A percentile compares a stretch with the other conserved stretches of the same genome.
Conservation (phyloP, 495 filamentous ascomycete species). For the Penicillium silybi region DNA sequence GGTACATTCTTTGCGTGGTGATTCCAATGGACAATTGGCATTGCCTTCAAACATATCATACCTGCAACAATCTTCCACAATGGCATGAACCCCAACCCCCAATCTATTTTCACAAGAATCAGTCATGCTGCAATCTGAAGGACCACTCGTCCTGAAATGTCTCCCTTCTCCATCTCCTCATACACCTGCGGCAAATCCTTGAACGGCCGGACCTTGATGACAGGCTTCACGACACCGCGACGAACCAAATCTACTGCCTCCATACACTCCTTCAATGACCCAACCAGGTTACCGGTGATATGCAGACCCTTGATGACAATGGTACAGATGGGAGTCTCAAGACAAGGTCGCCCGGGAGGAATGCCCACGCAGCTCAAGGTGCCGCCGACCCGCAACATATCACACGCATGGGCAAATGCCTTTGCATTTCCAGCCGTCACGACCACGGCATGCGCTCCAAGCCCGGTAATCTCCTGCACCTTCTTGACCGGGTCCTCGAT, state of each 20-base stretch:
- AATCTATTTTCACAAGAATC: no score
- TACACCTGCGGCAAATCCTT: conserved; percentile 41
- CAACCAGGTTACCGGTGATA: conserved; percentile 46
- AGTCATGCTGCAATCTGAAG: conserved; percentile 27
- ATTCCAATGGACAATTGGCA: no score
- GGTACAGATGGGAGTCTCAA: conserved; percentile 42
- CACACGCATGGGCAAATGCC: conserved; percentile 45
- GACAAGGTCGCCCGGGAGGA: conserved; percentile 36
- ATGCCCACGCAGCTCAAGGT: conserved; percentile 49
- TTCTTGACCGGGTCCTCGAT: conserved; percentile 31
- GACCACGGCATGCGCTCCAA: conserved; percentile 42
- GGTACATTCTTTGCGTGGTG: no score
- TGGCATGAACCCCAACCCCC: no score
- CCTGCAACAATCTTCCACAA: no score
- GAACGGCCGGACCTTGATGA: conserved; percentile 42
- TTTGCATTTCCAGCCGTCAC: conserved; percentile 43
- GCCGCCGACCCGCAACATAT: conserved; percentile 49
- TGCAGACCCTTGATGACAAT: conserved; percentile 49
- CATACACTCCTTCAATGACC: conserved; percentile 49
- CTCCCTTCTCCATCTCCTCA: conserved; percentile 45
- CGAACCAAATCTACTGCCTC: conserved; percentile 47
- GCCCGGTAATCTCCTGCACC: conserved; percentile 38
- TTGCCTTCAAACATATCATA: no score
- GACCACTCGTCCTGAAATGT: conserved; percentile 40
- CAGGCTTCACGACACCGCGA: conserved; percentile 44